Conservation (phyloP, 1,284 basidiomycete species). For the Takashimella koratensis region DNA sequence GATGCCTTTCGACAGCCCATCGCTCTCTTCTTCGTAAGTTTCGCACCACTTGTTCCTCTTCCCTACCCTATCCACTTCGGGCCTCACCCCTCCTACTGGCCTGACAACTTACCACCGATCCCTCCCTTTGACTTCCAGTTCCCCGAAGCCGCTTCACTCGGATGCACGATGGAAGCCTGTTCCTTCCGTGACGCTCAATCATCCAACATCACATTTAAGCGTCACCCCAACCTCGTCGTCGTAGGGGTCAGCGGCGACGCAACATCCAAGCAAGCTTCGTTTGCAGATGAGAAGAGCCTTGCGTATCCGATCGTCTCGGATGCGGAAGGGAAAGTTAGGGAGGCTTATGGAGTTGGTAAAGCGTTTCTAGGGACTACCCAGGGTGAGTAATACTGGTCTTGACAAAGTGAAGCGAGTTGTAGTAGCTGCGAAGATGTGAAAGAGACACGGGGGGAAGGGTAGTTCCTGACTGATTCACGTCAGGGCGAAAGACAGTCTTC, state of each 20-base stretch:
- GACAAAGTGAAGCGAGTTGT: neutral
- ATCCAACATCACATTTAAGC: constrained; percentile 63
- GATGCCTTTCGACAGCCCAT: constrained; percentile 56
- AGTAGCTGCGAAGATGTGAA: neutral
- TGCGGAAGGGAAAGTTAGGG: constrained; percentile 58
- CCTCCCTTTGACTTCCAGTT: constrained; percentile 19
- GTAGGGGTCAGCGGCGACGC: constrained; percentile 65
- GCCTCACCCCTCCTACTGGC: too few species aligned
- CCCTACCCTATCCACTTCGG: constrained; percentile 60
- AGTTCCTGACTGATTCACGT: neutral
- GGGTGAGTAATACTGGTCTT: constrained; percentile 30
- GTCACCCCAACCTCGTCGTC: constrained; percentile 58
- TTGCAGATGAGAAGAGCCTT: constrained; percentile 67
- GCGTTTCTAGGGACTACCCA: constrained; percentile 62
- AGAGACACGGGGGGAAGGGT: neutral
- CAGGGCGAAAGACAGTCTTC: constrained; percentile 66
- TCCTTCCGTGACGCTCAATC: constrained; percentile 70
- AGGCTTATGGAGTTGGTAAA: constrained; percentile 62
- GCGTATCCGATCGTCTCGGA: constrained; percentile 74
- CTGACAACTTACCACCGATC: neutral
- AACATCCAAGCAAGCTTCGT: constrained; percentile 65
- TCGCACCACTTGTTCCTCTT: constrained; percentile 63
- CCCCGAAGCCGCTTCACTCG: constrained; percentile 56
- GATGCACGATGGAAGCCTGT: constrained; percentile 74
- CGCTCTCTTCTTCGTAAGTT: constrained; percentile 64